Evolutionary conservation across 257 asterid species (phyloP), one percentile per base, ranked within the genome.

Genomic region (Scutellaria barbata): DNA sequence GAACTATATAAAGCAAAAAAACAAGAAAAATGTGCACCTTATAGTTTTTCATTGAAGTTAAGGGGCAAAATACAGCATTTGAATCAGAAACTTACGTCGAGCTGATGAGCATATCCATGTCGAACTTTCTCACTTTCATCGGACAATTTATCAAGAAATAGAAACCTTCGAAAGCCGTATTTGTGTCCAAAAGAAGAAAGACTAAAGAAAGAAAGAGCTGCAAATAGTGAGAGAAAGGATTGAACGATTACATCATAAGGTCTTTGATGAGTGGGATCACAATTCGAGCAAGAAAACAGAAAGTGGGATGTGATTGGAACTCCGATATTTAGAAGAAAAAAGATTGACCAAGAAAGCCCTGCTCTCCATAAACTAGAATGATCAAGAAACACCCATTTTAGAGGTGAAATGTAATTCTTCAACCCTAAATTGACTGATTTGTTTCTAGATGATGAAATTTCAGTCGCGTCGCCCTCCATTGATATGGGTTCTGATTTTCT

Each of bases 311-410:
- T 83, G 12, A 89, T 51, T 0, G 97, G 98, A 13, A 94, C 88
- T 6, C 82, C 89, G 12, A 94, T 74, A 11, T 89, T 75, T 1
- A 94, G 88, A 47, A 94, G 68, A 40, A 83, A 85, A 82, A 94
- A 94, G 39, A 94, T 63, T 1, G 96, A 89, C 97, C 98, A 94
- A 0, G 98, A 94, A 0, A 90, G 84, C 68, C 89, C 85, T 1
- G 95, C 83, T 43, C 77, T 79, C 96, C 96, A 94, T 8, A 88
- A 7, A 59, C 66, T 86, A 0, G 97, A 86, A 18, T 89, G 88
- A 64, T 93, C 98, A 1, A 91, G 84, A 59, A 89, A 91, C 2
- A 91, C 75, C 97, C 97, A 94, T 59, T 83, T 83, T 1, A 91
- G 71, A 2, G 35, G 35, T 30, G 35, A 30, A 4, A 30, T 30